Base-by-base conservation (phyloP, 768 basidiomycete genomes). In the Leccinum olivaceopallidum region DNA sequence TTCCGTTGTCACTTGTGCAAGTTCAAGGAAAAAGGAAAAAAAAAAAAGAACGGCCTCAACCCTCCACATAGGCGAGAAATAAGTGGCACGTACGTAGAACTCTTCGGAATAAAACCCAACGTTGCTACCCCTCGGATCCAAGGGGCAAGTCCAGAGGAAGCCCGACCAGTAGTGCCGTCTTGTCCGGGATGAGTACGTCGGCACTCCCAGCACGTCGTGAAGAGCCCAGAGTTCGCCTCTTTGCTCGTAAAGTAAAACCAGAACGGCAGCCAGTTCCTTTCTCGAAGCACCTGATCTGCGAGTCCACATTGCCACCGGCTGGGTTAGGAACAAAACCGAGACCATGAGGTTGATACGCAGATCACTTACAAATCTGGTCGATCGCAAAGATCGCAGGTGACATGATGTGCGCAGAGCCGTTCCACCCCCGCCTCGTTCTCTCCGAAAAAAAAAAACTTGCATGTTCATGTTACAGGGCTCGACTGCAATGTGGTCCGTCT, bases 21-120 rank as follows among this genome's bases (percentile, higher is more conserved):
- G 30, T 30, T 30, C 30, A 30, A 30, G 30, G 28, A 9, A 30
- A 30, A 30, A 30, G 28, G 28, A 39, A 42, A 10, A 10, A 18
- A 6, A 28, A 28, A 28, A 10, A 10, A 28, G 50, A 18, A 53
- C 18, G 8, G 30, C 30, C 30, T 30, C 30, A 30, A 30, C 30
- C 30, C 30, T 30, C 30, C 30, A 30, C 30, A 30, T 30, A 30
- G 9, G 39, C 24, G 28, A 56, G 2, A 26, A 22, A 13, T 51
- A 47, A 13, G 59, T 36, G 14, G 48, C 14, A 75, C 88, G 55
- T 73, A 94, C 94, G 72, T 94, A 81, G 61, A 84, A 75, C 20
- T 88, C 87, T 8, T 81, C 79, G n/a, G 85, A 78, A 63, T 93
- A 94, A 2, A 85, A 85, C 94, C 94, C 95, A 68, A 92, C 78